Evolutionary conservation across 257 asterid species (phyloP).

Genomic region (Orobanche coerulescens): DNA sequence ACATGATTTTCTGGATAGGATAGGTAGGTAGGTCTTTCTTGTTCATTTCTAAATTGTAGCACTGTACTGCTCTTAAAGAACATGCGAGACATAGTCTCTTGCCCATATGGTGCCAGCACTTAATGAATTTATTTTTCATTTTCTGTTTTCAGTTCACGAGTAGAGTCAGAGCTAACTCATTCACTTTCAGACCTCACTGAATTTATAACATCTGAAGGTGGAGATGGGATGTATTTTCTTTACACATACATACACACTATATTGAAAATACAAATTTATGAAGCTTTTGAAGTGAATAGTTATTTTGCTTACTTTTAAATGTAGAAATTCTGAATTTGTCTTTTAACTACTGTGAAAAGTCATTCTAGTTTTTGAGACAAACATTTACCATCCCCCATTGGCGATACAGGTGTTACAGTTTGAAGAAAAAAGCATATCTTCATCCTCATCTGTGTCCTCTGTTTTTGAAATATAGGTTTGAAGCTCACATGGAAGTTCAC

Average conservation of each 20-base stretch:
- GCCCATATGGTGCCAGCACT: constrained; percentile 1
- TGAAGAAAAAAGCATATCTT: not conserved
- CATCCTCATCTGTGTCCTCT: not conserved
- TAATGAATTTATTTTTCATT: not conserved
- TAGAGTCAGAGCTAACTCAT: not conserved
- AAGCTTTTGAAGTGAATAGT: constrained; percentile 3
- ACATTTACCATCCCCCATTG: constrained; percentile 8
- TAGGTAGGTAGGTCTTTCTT: not conserved
- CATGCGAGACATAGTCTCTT: not conserved
- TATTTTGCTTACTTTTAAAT: constrained; percentile 4
- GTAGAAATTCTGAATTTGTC: constrained; percentile 1
- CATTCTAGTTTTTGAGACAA: not conserved
- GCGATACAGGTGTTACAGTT: not conserved
- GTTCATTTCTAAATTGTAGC: not conserved
- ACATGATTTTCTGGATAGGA: not conserved
- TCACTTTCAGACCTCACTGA: not conserved
- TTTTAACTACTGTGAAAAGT: constrained; percentile 7
- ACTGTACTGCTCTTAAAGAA: not conserved
- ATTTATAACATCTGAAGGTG: not conserved
- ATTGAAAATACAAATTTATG: not conserved
- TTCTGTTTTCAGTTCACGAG: not conserved
- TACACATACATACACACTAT: not conserved
- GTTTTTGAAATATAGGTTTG: constrained; percentile 55
- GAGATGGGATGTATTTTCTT: not conserved
- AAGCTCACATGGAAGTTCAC: constrained; percentile 99